A percentile compares a stretch with the other conserved stretches of the same genome.
These are phyloP conservation scores for Kodamaea suecica DNA, from an alignment of 1,139 yeast species.

Conservation along the genomic window DNA sequence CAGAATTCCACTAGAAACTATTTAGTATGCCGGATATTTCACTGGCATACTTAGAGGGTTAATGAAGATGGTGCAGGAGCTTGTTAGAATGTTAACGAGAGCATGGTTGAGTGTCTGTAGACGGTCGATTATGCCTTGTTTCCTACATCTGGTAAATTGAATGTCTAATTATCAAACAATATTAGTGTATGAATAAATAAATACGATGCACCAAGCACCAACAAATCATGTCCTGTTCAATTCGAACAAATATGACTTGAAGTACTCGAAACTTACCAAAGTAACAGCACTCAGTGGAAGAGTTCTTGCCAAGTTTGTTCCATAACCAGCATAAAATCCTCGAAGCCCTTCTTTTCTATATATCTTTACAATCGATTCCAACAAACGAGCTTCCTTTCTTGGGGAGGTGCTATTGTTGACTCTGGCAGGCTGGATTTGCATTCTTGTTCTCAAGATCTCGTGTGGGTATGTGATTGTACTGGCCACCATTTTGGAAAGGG, in stretches of 20 bases:
- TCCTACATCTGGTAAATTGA: no score
- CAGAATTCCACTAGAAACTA: no score
- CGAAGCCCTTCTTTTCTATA: constrained; percentile 68
- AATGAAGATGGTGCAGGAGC: no score
- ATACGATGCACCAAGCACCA: no score
- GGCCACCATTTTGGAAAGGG: constrained; percentile 84
- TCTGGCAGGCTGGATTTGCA: constrained; percentile 55
- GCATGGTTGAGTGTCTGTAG: no score
- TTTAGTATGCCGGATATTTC: no score
- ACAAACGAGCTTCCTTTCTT: constrained; percentile 17
- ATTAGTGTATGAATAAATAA: no score
- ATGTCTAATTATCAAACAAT: no score
- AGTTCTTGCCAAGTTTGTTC: constrained; percentile 82
- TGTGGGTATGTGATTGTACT: constrained; percentile 92
- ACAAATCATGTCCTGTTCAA: constrained; percentile 25
- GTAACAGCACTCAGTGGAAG: constrained; percentile 96
- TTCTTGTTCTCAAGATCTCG: constrained; percentile 87
- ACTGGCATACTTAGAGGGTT: no score
- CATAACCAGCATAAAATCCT: constrained; percentile 89
- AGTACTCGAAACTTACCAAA: constrained; percentile 86
- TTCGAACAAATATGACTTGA: constrained; percentile 57
- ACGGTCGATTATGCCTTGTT: no score
- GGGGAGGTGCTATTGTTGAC: constrained; percentile 6
- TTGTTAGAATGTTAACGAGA: no score
- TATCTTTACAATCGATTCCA: constrained; percentile 40